A percentile compares a stretch with the other conserved stretches of the same genome.
Evolutionary conservation across 805 yeast genomes (phyloP).

Genomic region (Saturnispora bothae): DNA sequence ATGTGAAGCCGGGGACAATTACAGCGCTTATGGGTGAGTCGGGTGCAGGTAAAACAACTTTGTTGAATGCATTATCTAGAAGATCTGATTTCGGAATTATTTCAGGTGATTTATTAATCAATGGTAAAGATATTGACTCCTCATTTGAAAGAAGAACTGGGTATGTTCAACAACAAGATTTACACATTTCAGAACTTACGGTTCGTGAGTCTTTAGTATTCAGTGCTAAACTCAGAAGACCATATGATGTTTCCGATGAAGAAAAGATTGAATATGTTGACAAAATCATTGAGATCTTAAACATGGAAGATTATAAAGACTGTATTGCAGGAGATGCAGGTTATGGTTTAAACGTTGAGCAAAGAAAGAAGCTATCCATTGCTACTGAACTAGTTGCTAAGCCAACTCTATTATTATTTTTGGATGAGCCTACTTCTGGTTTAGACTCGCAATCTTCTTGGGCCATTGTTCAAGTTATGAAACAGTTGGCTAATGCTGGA

Average conservation of each 20-base stretch:
- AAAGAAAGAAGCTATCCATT: conserved; percentile 42
- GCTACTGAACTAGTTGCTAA: conserved; percentile 48
- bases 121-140: conserved; percentile 37
- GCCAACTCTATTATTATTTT: conserved; percentile 40
- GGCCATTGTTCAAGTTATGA: conserved; percentile 44
- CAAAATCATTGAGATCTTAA: conserved; percentile 29
- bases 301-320: conserved; percentile 38
- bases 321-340: conserved; percentile 40
- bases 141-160: conserved; percentile 47
- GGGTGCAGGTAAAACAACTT: conserved; percentile 56
- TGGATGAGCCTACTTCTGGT: conserved; percentile 56
- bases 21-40: conserved; percentile 58
- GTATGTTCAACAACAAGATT: conserved; percentile 47
- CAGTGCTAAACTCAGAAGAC: conserved; percentile 40
- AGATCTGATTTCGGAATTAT: conserved; percentile 42
- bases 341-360: conserved; percentile 43
- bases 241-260: conserved; percentile 28
- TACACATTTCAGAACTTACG: conserved; percentile 39
- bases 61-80: conserved; percentile 42
- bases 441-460: conserved; percentile 50
- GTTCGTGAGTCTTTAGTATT: conserved; percentile 41
- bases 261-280: conserved; percentile 37
- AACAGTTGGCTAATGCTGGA: conserved; percentile 39
- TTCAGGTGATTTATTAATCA: conserved; percentile 47
- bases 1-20: conserved; percentile 41